phyloP scores from a whole-genome alignment of 176 grass and related monocot genomes.

The Eremochloa ophiuroides region DNA sequence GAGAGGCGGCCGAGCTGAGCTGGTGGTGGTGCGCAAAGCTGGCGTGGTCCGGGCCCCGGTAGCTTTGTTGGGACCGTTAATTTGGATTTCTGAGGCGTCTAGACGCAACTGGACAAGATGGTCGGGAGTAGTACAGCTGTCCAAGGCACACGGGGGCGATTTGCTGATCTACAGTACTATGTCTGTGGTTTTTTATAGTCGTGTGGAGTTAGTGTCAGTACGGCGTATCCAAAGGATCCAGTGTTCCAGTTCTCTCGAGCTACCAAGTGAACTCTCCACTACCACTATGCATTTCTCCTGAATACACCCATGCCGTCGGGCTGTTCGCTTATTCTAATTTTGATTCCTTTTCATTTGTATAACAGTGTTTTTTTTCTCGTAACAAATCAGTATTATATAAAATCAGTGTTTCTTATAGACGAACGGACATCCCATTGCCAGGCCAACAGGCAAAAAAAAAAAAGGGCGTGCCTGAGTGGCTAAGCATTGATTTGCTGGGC shows the following conservation, averaged over 20 bases:
- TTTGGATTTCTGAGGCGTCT: slow-evolving; percentile 23
- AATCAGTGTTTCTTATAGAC: too few species aligned
- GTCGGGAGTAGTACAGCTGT: too few species aligned
- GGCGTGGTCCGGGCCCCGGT: slow-evolving; percentile 10
- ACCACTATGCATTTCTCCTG: neutral
- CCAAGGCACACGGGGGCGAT: neutral
- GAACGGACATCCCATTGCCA: too few species aligned
- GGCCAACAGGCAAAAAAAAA: neutral
- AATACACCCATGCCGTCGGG: neutral
- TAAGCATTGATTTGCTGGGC: slow-evolving; percentile 30
- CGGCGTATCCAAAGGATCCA: neutral
- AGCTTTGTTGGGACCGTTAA: slow-evolving; percentile 13
- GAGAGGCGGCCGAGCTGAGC: neutral
- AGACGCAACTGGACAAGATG: neutral
- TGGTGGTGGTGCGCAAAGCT: neutral
- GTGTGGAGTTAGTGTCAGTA: neutral
- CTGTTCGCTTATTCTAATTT: too few species aligned
- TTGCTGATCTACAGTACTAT: neutral
- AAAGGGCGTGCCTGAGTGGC: neutral
- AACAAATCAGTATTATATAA: too few species aligned
- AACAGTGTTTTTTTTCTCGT: too few species aligned
- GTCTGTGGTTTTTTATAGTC: neutral
- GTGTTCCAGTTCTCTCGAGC: neutral
- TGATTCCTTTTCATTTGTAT: too few species aligned
- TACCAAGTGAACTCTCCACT: neutral